Evolutionary conservation across 345 rosid species (phyloP).

Genomic region (Hibiscus syriacus): DNA sequence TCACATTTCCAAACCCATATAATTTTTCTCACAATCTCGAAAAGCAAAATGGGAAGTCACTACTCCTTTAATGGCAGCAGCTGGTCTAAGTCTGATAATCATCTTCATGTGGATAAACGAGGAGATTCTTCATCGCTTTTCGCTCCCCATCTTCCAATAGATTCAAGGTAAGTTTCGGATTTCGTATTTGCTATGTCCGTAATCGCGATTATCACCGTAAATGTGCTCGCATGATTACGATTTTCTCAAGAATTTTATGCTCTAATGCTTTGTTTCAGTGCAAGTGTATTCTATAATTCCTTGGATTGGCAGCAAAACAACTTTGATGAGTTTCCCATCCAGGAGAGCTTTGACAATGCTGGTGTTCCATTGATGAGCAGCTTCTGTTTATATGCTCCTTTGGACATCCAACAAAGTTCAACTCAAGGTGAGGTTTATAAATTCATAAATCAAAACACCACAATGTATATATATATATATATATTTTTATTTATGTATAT

Average conservation of each 20-base stretch:
- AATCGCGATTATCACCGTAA: background rate
- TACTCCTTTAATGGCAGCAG: background rate
- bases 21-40: background rate
- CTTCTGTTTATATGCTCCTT: constrained; percentile 5
- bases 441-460: background rate
- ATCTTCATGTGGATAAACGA: background rate
- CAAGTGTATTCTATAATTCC: background rate
- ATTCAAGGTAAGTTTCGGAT: background rate
- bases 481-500: too few species aligned
- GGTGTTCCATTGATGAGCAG: constrained; percentile 17
- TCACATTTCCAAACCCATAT: background rate
- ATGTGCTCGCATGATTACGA: background rate
- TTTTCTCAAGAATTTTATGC: background rate
- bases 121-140: background rate
- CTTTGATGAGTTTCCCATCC: constrained; percentile 13
- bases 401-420: constrained; percentile 18
- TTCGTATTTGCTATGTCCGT: background rate
- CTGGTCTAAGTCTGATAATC: background rate
- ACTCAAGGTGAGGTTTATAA: constrained; percentile 22
- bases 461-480: too few species aligned
- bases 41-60: background rate
- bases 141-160: background rate
- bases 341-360: constrained; percentile 16
- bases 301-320: constrained; percentile 19
- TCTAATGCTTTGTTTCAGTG: constrained; percentile 12